phyloP scores from a whole-genome alignment of 129 eudicot genomes.

The Smallanthus sonchifolius region DNA sequence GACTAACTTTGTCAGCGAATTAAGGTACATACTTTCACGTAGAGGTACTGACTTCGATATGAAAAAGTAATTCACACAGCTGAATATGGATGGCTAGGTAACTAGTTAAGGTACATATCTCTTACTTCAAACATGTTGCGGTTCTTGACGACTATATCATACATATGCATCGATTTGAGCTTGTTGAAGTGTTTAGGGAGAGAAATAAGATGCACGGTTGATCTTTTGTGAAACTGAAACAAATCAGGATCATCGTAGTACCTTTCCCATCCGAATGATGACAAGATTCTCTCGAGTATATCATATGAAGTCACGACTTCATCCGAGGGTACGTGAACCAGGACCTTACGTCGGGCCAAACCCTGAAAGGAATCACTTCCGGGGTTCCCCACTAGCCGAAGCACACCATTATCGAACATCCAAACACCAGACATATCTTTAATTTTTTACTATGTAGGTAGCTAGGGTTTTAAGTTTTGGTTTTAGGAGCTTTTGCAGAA shows the following conservation, averaged over 20 bases:
- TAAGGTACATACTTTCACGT: no score
- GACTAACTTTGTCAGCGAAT: no score
- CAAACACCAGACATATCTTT: constrained; percentile 89
- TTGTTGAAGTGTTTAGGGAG: constrained; percentile 46
- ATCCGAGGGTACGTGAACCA: constrained; percentile 58
- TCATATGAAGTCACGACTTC: constrained; percentile 68
- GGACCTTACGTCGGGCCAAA: constrained; percentile 34
- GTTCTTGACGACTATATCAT: constrained; percentile 80
- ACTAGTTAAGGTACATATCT: constrained; percentile 26
- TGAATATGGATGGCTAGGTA: background rate
- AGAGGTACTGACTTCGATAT: no score
- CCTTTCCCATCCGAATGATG: constrained; percentile 78
- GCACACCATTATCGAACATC: constrained; percentile 89
- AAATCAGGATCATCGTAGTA: constrained; percentile 64
- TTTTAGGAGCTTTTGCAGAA: background rate
- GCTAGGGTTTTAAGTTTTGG: background rate
- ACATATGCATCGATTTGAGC: constrained; percentile 91
- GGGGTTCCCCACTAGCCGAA: constrained; percentile 72
- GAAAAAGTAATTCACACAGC: no score
- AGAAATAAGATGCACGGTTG: background rate
- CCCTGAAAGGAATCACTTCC: constrained; percentile 54
- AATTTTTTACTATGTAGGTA: background rate
- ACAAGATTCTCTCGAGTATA: constrained; percentile 47
- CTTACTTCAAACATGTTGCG: constrained; percentile 84
- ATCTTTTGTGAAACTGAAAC: background rate